Evolutionary conservation across 75 land plant species (phyloP).

Genomic region (Pinus tabuliformis): DNA sequence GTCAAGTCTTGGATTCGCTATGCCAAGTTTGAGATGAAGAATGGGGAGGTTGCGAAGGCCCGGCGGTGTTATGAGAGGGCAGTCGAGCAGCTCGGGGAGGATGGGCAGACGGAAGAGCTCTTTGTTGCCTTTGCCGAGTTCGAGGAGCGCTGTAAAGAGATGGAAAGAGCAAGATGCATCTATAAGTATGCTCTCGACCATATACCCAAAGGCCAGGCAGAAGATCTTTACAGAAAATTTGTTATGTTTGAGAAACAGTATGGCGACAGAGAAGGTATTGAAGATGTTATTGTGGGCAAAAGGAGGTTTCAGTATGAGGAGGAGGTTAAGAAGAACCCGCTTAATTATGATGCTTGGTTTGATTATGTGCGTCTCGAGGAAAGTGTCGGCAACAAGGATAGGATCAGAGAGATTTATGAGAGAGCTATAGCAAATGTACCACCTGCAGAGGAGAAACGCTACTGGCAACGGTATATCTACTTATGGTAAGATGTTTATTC

Average conservation of each 20-base stretch:
- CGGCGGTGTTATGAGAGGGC: conserved; percentile 74
- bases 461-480: conserved; percentile 95
- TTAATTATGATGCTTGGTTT: conserved; percentile 93
- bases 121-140: conserved; percentile 96
- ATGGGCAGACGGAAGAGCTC: conserved; percentile 72
- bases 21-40: conserved; percentile 91
- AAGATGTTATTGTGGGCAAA: conserved; percentile 95
- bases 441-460: conserved; percentile 96
- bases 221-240: conserved; percentile 82
- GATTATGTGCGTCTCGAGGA: conserved; percentile 93
- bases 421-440: conserved; percentile 95
- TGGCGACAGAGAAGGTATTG: conserved; percentile 92
- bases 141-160: conserved; percentile 90
- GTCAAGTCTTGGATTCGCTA: conserved; percentile 61
- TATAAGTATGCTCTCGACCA: conserved; percentile 88
- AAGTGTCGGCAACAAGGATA: conserved; percentile 77
- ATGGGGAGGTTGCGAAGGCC: conserved; percentile 68
- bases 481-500: conserved; percentile 56
- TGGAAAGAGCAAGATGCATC: conserved; percentile 71
- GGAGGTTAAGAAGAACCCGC: conserved; percentile 85
- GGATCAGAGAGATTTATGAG: conserved; percentile 84
- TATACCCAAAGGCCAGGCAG: conserved; percentile 86
- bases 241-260: conserved; percentile 91
- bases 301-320: conserved; percentile 97
- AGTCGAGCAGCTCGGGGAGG: conserved; percentile 71